Base-by-base conservation (phyloP, 495 filamentous ascomycete genomes). In the Aspergillus sclerotioniger region DNA sequence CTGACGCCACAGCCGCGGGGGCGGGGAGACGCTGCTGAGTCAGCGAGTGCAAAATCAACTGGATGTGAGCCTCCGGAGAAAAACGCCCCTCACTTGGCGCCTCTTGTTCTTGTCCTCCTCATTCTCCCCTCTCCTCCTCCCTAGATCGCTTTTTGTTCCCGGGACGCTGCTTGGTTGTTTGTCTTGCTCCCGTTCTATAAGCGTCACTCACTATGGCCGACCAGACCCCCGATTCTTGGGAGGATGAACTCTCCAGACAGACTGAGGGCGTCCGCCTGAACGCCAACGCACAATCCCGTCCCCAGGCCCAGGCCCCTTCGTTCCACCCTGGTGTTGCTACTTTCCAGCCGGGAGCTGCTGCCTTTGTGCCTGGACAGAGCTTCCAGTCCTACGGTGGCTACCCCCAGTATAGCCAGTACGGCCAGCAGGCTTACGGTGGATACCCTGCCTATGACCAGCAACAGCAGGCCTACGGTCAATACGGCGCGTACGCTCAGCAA, bases 181-280 rank as follows among this genome's bases (percentile, higher is more conserved):
- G 56, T 56, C 59, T 75, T 59, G 56, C 63, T 71, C 58, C 54
- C 53, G 60, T 46, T 57, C 51, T 61, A 49, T 43, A 54, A 64
- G 62, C 51, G 48, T 51, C 31, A 20, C 45, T 57, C 72, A 85
- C 67, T 62, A 96, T 97, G 92, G 87, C 92, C 51, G 82, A 81
- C 65, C 83, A 89, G 58, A 78, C 80, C 37, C 87, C 90, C 47
- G 91, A 96, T 59, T 93, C 89, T 17, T 98, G 94, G 94, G 94
- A 98, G 77, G 91, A 98, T 63, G 94, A 96, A 58, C 87, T 91
- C 68, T 85, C 90, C 37, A 87, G 85, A 48, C 90, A 96, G 77
- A 89, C 96, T 53, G 89, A 94, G 57, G 85, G 89, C 62, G 84
- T 96, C 61, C 84, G 90, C 55, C 82, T 88, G 69, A 92, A 90